These are phyloP conservation scores for Cladosporium velox DNA, from an alignment of 2,329 filamentous ascomycete genomes.

Conservation along the genomic window DNA sequence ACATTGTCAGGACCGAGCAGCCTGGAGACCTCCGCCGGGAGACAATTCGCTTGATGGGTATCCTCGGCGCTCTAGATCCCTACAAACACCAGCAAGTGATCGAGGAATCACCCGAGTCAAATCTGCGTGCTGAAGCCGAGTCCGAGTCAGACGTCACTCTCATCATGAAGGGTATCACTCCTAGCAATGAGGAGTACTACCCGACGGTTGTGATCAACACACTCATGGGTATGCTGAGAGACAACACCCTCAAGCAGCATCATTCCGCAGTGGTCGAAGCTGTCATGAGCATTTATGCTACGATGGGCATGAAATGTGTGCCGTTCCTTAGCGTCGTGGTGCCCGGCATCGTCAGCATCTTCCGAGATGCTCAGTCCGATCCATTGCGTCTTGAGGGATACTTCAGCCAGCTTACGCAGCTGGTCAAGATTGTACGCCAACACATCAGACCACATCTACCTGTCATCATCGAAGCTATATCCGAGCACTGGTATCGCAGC, in stretches of 20 bases:
- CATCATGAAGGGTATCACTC: conserved; percentile 96
- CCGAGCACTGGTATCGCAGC: conserved; percentile 86
- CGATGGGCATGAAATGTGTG: conserved; percentile 91
- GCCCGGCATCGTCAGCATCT: conserved; percentile 88
- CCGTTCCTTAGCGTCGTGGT: conserved; percentile 93
- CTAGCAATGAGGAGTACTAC: conserved; percentile 97
- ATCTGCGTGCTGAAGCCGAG: conserved; percentile 67
- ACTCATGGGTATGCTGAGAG: conserved; percentile 85
- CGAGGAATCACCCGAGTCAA: conserved; percentile 81
- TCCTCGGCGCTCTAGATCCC: conserved; percentile 89
- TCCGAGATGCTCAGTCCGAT: conserved; percentile 74
- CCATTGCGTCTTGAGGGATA: conserved; percentile 77
- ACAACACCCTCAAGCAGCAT: conserved; percentile 84
- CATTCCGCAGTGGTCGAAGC: conserved; percentile 95
- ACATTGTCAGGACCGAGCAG: conserved; percentile 91
- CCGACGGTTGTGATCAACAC: conserved; percentile 98
- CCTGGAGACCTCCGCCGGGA: conserved; percentile 84
- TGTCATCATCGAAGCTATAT: conserved; percentile 80
- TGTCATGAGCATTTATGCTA: conserved; percentile 98
- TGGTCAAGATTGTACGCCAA: conserved; percentile 93
- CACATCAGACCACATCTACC: conserved; percentile 91
- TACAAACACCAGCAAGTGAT: conserved; percentile 96
- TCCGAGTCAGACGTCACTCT: conserved; percentile 87
- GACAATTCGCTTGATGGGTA: conserved; percentile 95
- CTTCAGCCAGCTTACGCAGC: conserved; percentile 90